Percentiles rank a stretch among this genome's conserved stretches.
Conservation (phyloP, 306 rosid species). For the Citrullus amarus region DNA sequence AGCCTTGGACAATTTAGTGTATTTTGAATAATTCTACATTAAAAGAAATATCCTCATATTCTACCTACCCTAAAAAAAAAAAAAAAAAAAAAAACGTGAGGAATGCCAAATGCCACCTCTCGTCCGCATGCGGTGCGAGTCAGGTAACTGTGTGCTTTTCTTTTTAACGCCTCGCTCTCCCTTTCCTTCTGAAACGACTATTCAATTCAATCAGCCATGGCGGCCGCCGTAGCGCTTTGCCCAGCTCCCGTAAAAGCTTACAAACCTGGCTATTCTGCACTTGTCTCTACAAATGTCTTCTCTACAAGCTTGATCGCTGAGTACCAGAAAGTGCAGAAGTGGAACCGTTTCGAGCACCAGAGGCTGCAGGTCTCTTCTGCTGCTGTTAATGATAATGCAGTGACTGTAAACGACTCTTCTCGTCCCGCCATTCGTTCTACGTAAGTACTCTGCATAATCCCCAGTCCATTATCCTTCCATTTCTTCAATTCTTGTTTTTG, state of each 20-base stretch:
- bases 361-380: slow-evolving; percentile 17
- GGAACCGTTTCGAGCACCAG: slow-evolving; percentile 12
- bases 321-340: slow-evolving; percentile 2
- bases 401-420: slow-evolving; percentile 14
- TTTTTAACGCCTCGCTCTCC: not conserved
- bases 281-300: slow-evolving; percentile 13
- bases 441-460: slow-evolving; percentile 7
- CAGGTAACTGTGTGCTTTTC: not conserved
- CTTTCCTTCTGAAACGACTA: not conserved
- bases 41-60: too few species aligned
- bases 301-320: slow-evolving; percentile 11
- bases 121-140: not conserved
- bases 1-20: too few species aligned
- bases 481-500: not conserved
- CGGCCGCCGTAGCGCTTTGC: slow-evolving; percentile 16
- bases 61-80: not conserved
- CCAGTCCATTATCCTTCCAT: not conserved
- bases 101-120: not conserved
- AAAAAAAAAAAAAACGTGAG: not conserved
- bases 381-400: slow-evolving; percentile 15
- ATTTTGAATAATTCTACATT: too few species aligned
- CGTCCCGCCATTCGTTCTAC: slow-evolving; percentile 15
- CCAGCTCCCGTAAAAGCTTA: slow-evolving; percentile 1
- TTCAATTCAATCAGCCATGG: slow-evolving; percentile 13
- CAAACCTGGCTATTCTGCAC: not conserved